Evolutionary conservation across 1,139 yeast genomes (phyloP).

Genomic region (Suhomyces taliae): DNA sequence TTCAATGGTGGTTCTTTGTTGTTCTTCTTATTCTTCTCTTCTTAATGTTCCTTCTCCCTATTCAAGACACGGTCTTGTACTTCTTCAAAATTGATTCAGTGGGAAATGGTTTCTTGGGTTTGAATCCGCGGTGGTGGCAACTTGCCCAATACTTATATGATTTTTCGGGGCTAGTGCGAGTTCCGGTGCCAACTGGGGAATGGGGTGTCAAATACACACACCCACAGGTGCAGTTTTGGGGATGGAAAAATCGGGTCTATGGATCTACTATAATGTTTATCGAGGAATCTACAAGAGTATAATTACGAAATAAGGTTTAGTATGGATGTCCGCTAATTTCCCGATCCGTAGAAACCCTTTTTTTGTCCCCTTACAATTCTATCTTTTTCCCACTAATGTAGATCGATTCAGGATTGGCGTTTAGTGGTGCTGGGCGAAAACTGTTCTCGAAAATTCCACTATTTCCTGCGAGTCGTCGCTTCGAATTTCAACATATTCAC

Average conservation of each 20-base stretch:
- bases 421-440: not conserved
- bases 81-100: conserved; percentile 8
- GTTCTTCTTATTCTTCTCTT: conserved; percentile 5
- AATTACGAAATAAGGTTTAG: too few relatives aligned
- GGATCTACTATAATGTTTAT: not conserved
- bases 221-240: not conserved
- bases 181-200: not conserved
- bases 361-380: too few relatives aligned
- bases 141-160: conserved; percentile 9
- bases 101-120: conserved; percentile 3
- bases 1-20: conserved; percentile 5
- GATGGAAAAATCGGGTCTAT: not conserved
- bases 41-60: conserved; percentile 9
- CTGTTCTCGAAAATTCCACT: conserved; percentile 4
- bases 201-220: not conserved
- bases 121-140: conserved; percentile 2
- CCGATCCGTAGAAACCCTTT: too few relatives aligned
- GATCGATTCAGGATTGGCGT: too few relatives aligned
- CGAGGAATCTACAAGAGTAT: too few relatives aligned
- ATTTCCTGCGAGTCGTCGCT: not conserved
- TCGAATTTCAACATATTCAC: conserved; percentile 1
- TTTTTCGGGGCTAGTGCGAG: conserved; percentile 4
- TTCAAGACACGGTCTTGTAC: conserved; percentile 8
- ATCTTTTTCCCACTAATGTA: too few relatives aligned
- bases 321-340: too few relatives aligned